Evolutionary conservation across 352 stramenopile species (phyloP).

Genomic region (Halophytophthora polymorphica): DNA sequence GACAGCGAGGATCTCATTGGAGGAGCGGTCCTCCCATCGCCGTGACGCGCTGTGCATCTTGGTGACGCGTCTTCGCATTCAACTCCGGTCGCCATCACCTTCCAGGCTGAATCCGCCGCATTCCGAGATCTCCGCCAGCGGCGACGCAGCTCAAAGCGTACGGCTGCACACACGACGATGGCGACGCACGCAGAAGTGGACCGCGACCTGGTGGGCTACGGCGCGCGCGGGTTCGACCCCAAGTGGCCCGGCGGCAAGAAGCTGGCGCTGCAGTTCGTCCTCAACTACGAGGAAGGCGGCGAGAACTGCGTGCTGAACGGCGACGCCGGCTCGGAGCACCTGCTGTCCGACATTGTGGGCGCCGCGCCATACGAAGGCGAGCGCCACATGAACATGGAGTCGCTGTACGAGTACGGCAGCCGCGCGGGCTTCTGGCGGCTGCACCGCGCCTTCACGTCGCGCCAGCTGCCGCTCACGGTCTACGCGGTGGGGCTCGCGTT

Average conservation of each 20-base stretch:
- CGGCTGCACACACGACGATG: too few relatives aligned
- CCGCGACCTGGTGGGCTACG: constrained; percentile 90
- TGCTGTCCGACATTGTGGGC: constrained; percentile 93
- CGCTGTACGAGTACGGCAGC: constrained; percentile 95
- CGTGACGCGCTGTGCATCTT: too few relatives aligned
- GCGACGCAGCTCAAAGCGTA: not conserved
- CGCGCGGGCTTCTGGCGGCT: constrained; percentile 94
- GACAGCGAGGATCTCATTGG: too few relatives aligned
- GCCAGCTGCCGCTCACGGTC: constrained; percentile 89
- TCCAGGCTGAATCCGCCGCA: not conserved
- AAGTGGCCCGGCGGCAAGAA: constrained; percentile 84
- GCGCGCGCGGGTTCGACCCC: constrained; percentile 56
- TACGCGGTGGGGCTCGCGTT: constrained; percentile 94
- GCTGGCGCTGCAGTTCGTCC: constrained; percentile 92
- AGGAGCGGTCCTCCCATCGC: too few relatives aligned
- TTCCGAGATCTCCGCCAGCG: too few relatives aligned
- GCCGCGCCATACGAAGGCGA: constrained; percentile 64
- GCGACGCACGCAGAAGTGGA: constrained; percentile 7
- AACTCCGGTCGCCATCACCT: not conserved
- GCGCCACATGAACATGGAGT: constrained; percentile 94
- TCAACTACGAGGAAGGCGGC: constrained; percentile 97
- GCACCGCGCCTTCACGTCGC: constrained; percentile 88
- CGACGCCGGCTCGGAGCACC: constrained; percentile 85
- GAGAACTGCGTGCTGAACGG: constrained; percentile 93
- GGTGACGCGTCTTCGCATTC: too few relatives aligned